Evolutionary conservation across 1,139 yeast species (phyloP), one percentile per base, ranked within the genome.

Genomic region (Meyerozyma guilliermondii): DNA sequence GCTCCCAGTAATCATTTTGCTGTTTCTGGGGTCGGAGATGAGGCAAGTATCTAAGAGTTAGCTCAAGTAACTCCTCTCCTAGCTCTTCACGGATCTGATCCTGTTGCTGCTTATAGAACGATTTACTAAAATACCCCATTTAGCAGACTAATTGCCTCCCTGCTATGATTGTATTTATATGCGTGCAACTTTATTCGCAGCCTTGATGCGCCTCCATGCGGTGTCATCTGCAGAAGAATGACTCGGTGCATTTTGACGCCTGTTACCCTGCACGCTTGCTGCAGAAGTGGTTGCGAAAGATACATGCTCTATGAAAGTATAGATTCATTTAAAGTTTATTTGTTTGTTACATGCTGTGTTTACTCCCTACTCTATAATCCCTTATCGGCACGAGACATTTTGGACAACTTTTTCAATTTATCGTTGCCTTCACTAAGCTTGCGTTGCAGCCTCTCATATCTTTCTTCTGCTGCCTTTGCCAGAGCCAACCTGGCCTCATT

Each of bases 381-480:
- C 54, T 67, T 68, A 22, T 68, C 73, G 39, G 50, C 55, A 42
- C 55, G 52, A 2, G 71, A 63, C 48, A 60, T 49, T 44, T 55
- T 57, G 39, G 58, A 49, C 67, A 65, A 58, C 14, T 59, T 53
- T 49, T 60, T 56, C 40, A 69, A 51, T 49, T 59, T 63, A 16
- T 52, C 58, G 43, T 56, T 53, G 44, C 73, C 65, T 11, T 51
- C 52, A 40, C 53, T 54, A 14, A 47, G 36, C 39, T 59, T 50
- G 24, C 56, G 56, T 41, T 65, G 65, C 16, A 58, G 64, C 40
- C 55, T 56, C 34, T 55, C 49, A 46, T 50, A 62, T 35, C 74
- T 50, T 38, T 52, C 54, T 43, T 68, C 67, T 2, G 75, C 74
- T 3, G 73, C 73, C 33, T 50, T 50, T 6, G 72, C 74, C 4